Percentiles rank a stretch among this genome's conserved stretches.
Evolutionary conservation across 495 filamentous ascomycete species (phyloP).

Genomic region (Penicillium turbatum): DNA sequence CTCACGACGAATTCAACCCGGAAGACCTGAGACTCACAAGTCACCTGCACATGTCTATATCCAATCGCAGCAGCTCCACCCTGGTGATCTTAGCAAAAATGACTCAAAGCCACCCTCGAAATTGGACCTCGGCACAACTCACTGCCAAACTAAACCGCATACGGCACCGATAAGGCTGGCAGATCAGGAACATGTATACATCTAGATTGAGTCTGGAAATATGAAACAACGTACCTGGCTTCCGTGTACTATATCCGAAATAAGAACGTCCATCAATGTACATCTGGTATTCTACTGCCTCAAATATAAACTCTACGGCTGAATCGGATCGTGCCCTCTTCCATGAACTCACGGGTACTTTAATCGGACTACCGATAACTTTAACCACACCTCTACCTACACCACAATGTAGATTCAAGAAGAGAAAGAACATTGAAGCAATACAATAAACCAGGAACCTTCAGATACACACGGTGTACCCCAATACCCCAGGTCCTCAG

Average conservation of each 20-base stretch:
- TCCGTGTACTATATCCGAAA: background rate
- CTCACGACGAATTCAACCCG: slow-evolving; percentile 14
- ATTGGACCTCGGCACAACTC: slow-evolving; percentile 27
- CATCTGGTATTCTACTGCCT: background rate
- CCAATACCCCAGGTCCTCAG: background rate
- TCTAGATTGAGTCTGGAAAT: background rate
- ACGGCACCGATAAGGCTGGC: slow-evolving; percentile 1
- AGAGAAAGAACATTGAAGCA: background rate
- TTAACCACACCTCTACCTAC: too few relatives aligned
- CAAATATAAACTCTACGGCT: background rate
- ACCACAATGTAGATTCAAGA: too few relatives aligned
- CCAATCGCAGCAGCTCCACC: slow-evolving; percentile 8
- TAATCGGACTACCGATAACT: too few relatives aligned
- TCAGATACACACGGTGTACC: too few relatives aligned
- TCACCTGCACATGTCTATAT: background rate
- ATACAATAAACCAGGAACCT: too few relatives aligned
- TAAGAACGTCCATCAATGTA: background rate
- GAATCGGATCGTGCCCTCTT: background rate
- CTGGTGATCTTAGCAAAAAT: slow-evolving; percentile 10
- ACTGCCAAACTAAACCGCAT: slow-evolving; percentile 6
- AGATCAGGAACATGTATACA: background rate
- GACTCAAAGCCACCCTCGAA: slow-evolving; percentile 20
- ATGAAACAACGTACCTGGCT: background rate
- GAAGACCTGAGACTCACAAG: slow-evolving; percentile 1
- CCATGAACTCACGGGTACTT: too few relatives aligned